These are phyloP conservation scores for Vitis cinerea DNA, from an alignment of 164 flowering plant genomes.

Conservation along the genomic window DNA sequence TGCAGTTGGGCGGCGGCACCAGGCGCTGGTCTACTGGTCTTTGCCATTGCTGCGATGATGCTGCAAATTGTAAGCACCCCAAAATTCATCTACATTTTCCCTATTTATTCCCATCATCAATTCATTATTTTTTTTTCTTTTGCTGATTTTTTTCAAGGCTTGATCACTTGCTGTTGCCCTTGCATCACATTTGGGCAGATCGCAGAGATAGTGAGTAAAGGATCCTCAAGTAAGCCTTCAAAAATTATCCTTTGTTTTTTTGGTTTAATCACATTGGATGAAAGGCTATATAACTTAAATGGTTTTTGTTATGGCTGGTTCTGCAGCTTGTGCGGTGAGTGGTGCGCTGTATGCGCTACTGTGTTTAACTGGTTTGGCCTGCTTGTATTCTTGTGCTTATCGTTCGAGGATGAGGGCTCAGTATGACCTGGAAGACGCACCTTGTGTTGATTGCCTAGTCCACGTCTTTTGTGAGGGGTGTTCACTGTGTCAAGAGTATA, in stretches of 20 bases:
- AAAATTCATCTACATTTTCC: not conserved
- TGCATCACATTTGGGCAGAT: slow-evolving; percentile 59
- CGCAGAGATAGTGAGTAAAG: slow-evolving; percentile 39
- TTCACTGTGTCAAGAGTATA: slow-evolving; percentile 49
- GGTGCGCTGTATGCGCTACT: slow-evolving; percentile 33
- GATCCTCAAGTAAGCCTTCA: slow-evolving; percentile 29
- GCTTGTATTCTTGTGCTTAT: slow-evolving; percentile 49
- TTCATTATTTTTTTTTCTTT: not conserved
- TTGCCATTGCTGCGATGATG: slow-evolving; percentile 54
- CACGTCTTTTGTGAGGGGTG: slow-evolving; percentile 45
- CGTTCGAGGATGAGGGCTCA: slow-evolving; percentile 42
- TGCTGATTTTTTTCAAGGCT: slow-evolving; percentile 15
- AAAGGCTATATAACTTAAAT: too few relatives aligned
- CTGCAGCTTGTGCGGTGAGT: slow-evolving; percentile 36
- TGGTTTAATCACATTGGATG: too few relatives aligned
- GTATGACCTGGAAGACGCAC: slow-evolving; percentile 36
- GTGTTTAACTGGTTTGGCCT: slow-evolving; percentile 26
- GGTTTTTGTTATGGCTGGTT: not conserved
- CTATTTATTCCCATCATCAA: not conserved
- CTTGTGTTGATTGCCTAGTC: slow-evolving; percentile 47
- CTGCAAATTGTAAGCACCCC: slow-evolving; percentile 39
- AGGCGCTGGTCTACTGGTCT: slow-evolving; percentile 47
- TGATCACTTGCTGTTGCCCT: slow-evolving; percentile 49
- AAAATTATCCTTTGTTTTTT: too few relatives aligned
- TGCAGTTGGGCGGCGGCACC: not conserved